phyloP scores from a whole-genome alignment of 2,329 filamentous ascomycete genomes.

The Fusarium incarnatum region DNA sequence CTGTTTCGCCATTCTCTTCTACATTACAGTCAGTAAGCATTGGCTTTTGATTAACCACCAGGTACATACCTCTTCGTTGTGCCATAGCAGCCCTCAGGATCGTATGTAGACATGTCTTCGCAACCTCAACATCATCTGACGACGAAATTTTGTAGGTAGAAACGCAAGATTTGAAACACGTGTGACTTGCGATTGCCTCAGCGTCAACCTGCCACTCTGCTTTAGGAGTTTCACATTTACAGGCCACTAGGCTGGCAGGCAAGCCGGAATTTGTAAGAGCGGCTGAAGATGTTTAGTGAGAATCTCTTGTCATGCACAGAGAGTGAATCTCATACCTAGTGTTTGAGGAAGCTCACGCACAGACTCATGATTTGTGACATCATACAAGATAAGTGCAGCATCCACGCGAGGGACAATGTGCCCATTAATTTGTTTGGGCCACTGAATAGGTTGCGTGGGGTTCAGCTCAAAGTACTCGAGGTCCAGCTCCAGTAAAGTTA shows the following conservation, averaged over 20 bases:
- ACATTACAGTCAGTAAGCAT: background rate
- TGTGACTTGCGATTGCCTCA: constrained; percentile 69
- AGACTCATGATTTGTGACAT: constrained; percentile 82
- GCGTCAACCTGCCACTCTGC: constrained; percentile 78
- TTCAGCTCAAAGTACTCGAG: constrained; percentile 73
- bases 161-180: constrained; percentile 75
- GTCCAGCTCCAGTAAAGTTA: constrained; percentile 74
- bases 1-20: constrained; percentile 58
- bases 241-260: constrained; percentile 85
- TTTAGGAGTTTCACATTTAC: constrained; percentile 86
- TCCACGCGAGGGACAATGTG: constrained; percentile 80
- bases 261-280: constrained; percentile 77
- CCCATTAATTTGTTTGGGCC: constrained; percentile 76
- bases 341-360: constrained; percentile 79
- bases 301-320: background rate
- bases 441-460: constrained; percentile 68
- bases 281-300: constrained; percentile 60
- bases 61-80: constrained; percentile 70
- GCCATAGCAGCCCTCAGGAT: constrained; percentile 79
- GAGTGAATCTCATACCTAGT: constrained; percentile 68
- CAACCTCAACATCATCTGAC: constrained; percentile 74
- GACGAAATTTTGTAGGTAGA: constrained; percentile 79
- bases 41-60: background rate
- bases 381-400: constrained; percentile 86
- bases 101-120: constrained; percentile 79